Evolutionary conservation across 768 basidiomycete genomes (phyloP).

Genomic region (Pulveroboletus frians): DNA sequence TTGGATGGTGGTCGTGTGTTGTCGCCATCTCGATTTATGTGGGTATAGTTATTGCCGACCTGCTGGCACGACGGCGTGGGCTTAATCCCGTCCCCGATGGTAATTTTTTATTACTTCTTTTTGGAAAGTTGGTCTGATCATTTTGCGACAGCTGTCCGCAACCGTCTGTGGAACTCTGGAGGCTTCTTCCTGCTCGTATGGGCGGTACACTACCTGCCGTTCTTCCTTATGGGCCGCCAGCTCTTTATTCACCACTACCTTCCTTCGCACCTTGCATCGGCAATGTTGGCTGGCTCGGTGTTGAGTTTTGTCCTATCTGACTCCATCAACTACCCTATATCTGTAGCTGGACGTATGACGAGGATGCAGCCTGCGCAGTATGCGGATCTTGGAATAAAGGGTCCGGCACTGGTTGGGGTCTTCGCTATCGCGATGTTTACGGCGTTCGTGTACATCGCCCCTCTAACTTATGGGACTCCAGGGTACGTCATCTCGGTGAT

Average conservation of each 20-base stretch:
- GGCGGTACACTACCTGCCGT: conserved; percentile 94
- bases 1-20: conserved; percentile 94
- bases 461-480: conserved; percentile 94
- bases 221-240: conserved; percentile 97
- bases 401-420: conserved; percentile 54
- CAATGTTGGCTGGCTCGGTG: conserved; percentile 87
- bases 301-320: conserved; percentile 88
- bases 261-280: conserved; percentile 90
- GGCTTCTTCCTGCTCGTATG: conserved; percentile 95
- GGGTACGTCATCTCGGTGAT: conserved; percentile 53
- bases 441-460: conserved; percentile 72
- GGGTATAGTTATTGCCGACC: conserved; percentile 86
- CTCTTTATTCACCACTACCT: conserved; percentile 98
- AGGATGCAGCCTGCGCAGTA: conserved; percentile 47
- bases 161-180: conserved; percentile 90
- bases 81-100: conserved; percentile 83
- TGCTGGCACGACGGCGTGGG: conserved; percentile 80
- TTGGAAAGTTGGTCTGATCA: neutral
- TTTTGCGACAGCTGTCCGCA: conserved; percentile 65
- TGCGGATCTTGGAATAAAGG: conserved; percentile 75
- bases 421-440: conserved; percentile 58
- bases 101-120: conserved; percentile 39
- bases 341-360: conserved; percentile 64
- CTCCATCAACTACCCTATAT: conserved; percentile 87
- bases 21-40: conserved; percentile 82